Percentiles rank a stretch among this genome's conserved stretches.
Conservation (phyloP, 1,284 basidiomycete species). For the Quambalaria eucalypti region DNA sequence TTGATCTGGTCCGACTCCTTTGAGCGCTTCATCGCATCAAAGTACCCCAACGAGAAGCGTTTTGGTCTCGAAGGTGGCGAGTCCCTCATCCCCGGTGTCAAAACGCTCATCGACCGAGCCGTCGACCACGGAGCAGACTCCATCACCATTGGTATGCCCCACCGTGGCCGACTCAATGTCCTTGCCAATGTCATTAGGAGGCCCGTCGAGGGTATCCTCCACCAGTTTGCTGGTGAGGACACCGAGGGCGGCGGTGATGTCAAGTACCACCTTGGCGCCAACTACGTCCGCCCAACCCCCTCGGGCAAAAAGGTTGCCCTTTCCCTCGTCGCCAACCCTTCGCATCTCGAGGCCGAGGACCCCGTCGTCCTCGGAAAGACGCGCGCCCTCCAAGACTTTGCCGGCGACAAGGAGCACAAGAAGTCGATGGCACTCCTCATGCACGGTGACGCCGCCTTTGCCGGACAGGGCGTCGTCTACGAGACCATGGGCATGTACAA, state of each 20-base stretch:
- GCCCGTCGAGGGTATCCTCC: conserved; percentile 93
- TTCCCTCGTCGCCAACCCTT: conserved; percentile 96
- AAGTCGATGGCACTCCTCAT: conserved; percentile 75
- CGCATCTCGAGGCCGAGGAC: conserved; percentile 93
- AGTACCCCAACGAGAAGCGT: conserved; percentile 98
- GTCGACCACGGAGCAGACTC: conserved; percentile 92
- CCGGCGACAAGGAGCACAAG: conserved; percentile 61
- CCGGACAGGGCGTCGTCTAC: conserved; percentile 96
- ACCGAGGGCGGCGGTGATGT: conserved; percentile 78
- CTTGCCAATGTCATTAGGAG: conserved; percentile 97
- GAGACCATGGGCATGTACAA: conserved; percentile 99
- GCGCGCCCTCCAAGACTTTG: conserved; percentile 88
- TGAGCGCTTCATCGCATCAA: conserved; percentile 95
- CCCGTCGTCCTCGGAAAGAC: conserved; percentile 97
- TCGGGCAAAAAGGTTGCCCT: conserved; percentile 95
- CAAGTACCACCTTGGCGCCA: conserved; percentile 96
- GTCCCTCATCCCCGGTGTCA: conserved; percentile 96
- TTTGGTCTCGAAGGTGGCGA: conserved; percentile 99
- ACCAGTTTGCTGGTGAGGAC: conserved; percentile 71
- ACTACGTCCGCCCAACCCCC: conserved; percentile 95
- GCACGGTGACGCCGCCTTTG: conserved; percentile 97
- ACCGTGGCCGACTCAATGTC: conserved; percentile 95
- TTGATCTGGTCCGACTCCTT: conserved; percentile 99
- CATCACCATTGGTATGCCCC: conserved; percentile 97
- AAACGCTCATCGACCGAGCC: conserved; percentile 93